phyloP scores from a whole-genome alignment of 2,329 filamentous ascomycete genomes.

The Fusarium sacchari region DNA sequence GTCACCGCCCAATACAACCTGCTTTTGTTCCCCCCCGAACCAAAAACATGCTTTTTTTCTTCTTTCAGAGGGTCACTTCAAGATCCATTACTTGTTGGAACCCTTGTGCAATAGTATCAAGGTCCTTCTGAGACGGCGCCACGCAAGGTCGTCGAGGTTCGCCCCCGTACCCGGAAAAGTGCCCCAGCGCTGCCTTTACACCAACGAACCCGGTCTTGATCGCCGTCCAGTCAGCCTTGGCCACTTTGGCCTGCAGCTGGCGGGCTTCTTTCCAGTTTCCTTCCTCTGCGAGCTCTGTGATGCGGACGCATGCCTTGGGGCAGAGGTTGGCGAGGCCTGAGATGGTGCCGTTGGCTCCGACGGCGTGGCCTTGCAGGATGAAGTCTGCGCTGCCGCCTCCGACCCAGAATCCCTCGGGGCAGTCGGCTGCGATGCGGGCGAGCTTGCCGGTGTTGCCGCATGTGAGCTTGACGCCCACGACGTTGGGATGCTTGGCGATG shows the following conservation, averaged over 20 bases:
- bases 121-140: slow-evolving; percentile 47
- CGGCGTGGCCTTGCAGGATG: slow-evolving; percentile 53
- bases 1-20: slow-evolving; percentile 19
- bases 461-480: slow-evolving; percentile 72
- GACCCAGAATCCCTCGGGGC: slow-evolving; percentile 47
- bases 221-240: slow-evolving; percentile 58
- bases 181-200: slow-evolving; percentile 57
- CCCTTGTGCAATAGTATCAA: slow-evolving; percentile 49
- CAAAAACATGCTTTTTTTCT: background rate
- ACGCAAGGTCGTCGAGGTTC: slow-evolving; percentile 54
- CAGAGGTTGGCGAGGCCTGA: slow-evolving; percentile 54
- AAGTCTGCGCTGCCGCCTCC: slow-evolving; percentile 55
- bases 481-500: slow-evolving; percentile 64
- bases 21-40: slow-evolving; percentile 4
- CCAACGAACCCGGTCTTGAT: slow-evolving; percentile 61
- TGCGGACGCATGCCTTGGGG: slow-evolving; percentile 50
- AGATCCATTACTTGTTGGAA: slow-evolving; percentile 50
- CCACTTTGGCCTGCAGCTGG: slow-evolving; percentile 53
- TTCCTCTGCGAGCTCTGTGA: slow-evolving; percentile 48
- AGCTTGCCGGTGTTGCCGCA: slow-evolving; percentile 74
- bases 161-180: slow-evolving; percentile 53
- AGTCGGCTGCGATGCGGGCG: slow-evolving; percentile 58
- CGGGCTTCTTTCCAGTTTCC: slow-evolving; percentile 49
- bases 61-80: slow-evolving; percentile 38
- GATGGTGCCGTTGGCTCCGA: slow-evolving; percentile 54